Percentiles rank a stretch among this genome's conserved stretches.
phyloP scores from a whole-genome alignment of 139 green algal genomes.

The Auxenochlorella pyrenoidosa region DNA sequence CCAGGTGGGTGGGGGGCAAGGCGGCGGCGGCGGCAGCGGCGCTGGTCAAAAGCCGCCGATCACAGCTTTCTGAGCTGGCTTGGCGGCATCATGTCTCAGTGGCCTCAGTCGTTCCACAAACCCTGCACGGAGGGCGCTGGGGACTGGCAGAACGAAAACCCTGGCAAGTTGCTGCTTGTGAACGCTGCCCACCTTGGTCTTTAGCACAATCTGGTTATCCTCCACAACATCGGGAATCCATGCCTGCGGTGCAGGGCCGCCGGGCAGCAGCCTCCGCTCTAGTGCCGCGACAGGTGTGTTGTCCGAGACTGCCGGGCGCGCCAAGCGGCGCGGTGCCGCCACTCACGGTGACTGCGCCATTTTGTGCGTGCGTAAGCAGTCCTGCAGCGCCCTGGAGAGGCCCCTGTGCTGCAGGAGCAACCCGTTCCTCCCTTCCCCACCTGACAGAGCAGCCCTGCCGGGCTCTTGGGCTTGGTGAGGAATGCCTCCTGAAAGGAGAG shows the following conservation, averaged over 20 bases:
- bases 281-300: background rate
- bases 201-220: slow-evolving; percentile 38
- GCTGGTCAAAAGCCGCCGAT: background rate
- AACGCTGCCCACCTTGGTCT: slow-evolving; percentile 42
- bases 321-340: background rate
- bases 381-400: background rate
- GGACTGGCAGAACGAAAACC: background rate
- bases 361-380: too few relatives aligned
- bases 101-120: too few relatives aligned
- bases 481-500: slow-evolving; percentile 50
- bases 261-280: too few relatives aligned
- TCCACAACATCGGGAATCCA: slow-evolving; percentile 50
- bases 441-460: slow-evolving; percentile 51
- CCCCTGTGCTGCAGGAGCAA: background rate
- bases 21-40: background rate
- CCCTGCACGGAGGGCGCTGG: background rate
- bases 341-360: background rate
- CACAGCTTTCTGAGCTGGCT: too few relatives aligned
- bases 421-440: background rate
- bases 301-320: background rate
- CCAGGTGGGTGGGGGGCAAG: background rate
- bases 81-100: too few relatives aligned
- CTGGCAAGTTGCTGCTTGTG: background rate
- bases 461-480: slow-evolving; percentile 16
- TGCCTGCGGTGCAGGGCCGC: slow-evolving; percentile 21